A percentile compares a stretch with the other conserved stretches of the same genome.
Conservation (phyloP, 805 yeast species). For the Ogataea degrootiae region DNA sequence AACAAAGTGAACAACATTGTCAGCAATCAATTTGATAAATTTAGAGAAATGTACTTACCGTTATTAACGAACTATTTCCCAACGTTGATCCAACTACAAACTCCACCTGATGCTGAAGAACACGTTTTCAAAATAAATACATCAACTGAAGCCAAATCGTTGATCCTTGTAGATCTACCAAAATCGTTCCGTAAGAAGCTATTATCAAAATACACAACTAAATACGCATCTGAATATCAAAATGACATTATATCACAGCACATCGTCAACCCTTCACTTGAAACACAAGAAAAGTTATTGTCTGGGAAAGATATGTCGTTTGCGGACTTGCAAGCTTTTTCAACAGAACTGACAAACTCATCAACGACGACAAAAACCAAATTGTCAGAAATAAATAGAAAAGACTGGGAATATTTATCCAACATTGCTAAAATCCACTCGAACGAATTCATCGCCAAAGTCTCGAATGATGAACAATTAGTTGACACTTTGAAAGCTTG, state of each 20-base stretch:
- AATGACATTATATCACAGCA: slow-evolving; percentile 28
- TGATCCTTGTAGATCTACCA: slow-evolving; percentile 49
- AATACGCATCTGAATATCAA: slow-evolving; percentile 21
- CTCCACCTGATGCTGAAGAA: slow-evolving; percentile 17
- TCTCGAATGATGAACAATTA: slow-evolving; percentile 39
- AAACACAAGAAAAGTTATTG: neutral
- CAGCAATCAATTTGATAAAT: slow-evolving; percentile 61
- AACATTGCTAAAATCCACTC: slow-evolving; percentile 16
- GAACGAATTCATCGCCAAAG: slow-evolving; percentile 34
- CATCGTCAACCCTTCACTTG: slow-evolving; percentile 11
- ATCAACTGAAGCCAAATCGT: slow-evolving; percentile 32
- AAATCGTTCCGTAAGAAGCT: slow-evolving; percentile 39
- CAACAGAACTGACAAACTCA: slow-evolving; percentile 3
- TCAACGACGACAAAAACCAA: slow-evolving; percentile 1
- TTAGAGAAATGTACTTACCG: slow-evolving; percentile 73
- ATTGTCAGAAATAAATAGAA: slow-evolving; percentile 23
- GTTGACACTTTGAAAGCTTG: slow-evolving; percentile 32
- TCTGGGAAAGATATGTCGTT: slow-evolving; percentile 10
- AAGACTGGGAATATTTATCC: slow-evolving; percentile 32
- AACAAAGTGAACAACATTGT: slow-evolving; percentile 85
- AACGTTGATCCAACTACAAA: slow-evolving; percentile 18
- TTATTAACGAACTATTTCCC: slow-evolving; percentile 41
- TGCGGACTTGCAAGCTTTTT: slow-evolving; percentile 21
- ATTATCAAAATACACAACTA: slow-evolving; percentile 22
- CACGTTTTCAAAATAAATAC: slow-evolving; percentile 26